Base-by-base conservation (phyloP, 1,284 basidiomycete genomes). In the Tetrapyrgos nigripes region DNA sequence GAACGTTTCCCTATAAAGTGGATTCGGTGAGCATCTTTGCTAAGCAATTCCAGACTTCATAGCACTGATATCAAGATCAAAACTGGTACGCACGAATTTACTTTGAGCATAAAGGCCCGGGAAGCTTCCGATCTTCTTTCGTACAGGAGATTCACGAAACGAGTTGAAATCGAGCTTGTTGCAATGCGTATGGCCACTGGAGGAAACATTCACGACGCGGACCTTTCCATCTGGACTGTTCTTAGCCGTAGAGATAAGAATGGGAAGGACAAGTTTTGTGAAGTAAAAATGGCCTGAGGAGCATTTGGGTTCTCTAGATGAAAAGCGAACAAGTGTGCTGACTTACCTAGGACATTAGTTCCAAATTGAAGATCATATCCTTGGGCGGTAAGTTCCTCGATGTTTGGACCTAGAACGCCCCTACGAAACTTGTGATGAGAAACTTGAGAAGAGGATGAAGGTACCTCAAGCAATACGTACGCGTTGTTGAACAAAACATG, bases 291-390 rank as follows among this genome's bases (percentile, higher is more conserved):
- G 80, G 65, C 75, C 55, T 24, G 24, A 4, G n/a, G 19, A 24
- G 31, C 9, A 73, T 66, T 23, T 35, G 24, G 19, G 81, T 31
- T 13, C 8, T 50, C 27, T 3, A 56, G 19, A 19, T 10, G 24
- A 35, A 29, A 33, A 44, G 21, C 8, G 11, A 17, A 8, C 23
- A 49, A 10, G 19, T 19, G 13, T 10, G 28, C 11, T 3, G 27
- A 17, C 11, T 4, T 40, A 23, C 75, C 76, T 21, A 67, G 23
- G 17, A 80, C 78, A 60, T 88, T 89, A 2, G 84, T 86, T 4
- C 85, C 87, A 53, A 85, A 88, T 64, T 88, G 86, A 11, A 86
- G 66, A 57, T 89, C 85, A 66, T 85, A 87, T 6, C 84, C 84
- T 49, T 89, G 81, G 11, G 71, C 72, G 0, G 87, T 88, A 27